Percentiles rank a stretch among this genome's conserved stretches.
Evolutionary conservation across 495 filamentous ascomycete species (phyloP).

Genomic region (Mycothermus thermophilus): DNA sequence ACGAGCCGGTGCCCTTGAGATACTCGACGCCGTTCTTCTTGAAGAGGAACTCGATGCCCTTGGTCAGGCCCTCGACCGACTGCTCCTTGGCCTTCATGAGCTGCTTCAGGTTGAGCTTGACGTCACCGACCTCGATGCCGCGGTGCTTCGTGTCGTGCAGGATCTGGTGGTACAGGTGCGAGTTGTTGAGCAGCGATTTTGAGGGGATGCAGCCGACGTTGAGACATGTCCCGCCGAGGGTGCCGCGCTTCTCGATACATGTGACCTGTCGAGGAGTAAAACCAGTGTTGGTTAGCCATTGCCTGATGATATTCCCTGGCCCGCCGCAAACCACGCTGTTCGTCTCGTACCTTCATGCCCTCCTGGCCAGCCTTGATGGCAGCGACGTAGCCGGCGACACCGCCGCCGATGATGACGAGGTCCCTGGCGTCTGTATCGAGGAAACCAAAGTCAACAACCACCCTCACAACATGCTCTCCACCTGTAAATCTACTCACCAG

Average conservation of each 20-base stretch:
- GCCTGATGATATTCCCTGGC: neutral
- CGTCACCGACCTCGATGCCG: slow-evolving; percentile 85
- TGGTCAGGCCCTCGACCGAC: slow-evolving; percentile 79
- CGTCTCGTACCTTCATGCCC: slow-evolving; percentile 68
- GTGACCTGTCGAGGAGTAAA: slow-evolving; percentile 71
- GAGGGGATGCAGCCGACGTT: slow-evolving; percentile 99
- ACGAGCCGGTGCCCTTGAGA: slow-evolving; percentile 78
- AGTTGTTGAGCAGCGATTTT: slow-evolving; percentile 99
- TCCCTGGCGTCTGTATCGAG: slow-evolving; percentile 74
- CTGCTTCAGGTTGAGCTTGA: slow-evolving; percentile 84
- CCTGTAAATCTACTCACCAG: slow-evolving; percentile 41
- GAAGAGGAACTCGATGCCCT: slow-evolving; percentile 93
- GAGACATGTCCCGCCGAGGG: slow-evolving; percentile 89
- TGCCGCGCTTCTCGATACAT: slow-evolving; percentile 96
- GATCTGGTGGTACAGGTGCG: slow-evolving; percentile 94
- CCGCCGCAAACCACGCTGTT: neutral
- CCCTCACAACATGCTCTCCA: neutral
- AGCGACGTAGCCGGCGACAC: slow-evolving; percentile 96
- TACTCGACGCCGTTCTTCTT: slow-evolving; percentile 99
- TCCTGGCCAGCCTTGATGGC: slow-evolving; percentile 98
- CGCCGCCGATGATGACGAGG: slow-evolving; percentile 89
- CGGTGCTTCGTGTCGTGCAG: slow-evolving; percentile 94
- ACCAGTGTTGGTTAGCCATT: slow-evolving; percentile 4
- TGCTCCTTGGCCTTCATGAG: slow-evolving; percentile 98
- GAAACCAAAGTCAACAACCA: slow-evolving; percentile 13